Evolutionary conservation across 2,329 filamentous ascomycete genomes (phyloP).

Genomic region (Botrytis medusae): DNA sequence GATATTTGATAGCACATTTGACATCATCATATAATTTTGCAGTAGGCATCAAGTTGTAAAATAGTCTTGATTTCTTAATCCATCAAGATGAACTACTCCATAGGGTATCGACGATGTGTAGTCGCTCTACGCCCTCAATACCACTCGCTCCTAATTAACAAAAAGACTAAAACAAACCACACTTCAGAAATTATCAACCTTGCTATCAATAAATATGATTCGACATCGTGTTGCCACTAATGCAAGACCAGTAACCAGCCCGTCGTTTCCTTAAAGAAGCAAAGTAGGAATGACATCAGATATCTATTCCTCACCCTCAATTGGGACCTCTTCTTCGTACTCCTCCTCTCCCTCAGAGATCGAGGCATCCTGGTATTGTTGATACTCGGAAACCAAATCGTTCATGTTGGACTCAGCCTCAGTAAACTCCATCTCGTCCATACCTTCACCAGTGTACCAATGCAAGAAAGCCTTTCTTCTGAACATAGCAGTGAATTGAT

Average conservation of each 20-base stretch:
- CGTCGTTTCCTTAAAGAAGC: slow-evolving; percentile 25
- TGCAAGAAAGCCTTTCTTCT: slow-evolving; percentile 99
- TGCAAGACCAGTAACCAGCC: slow-evolving; percentile 24
- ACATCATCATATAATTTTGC: neutral
- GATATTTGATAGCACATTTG: neutral
- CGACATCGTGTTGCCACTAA: slow-evolving; percentile 32
- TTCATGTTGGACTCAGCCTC: slow-evolving; percentile 99
- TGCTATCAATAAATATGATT: slow-evolving; percentile 31
- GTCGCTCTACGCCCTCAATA: slow-evolving; percentile 31
- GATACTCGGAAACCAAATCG: slow-evolving; percentile 98
- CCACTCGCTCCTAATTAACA: slow-evolving; percentile 29
- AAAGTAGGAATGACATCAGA: slow-evolving; percentile 22
- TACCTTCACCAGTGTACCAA: slow-evolving; percentile 99
- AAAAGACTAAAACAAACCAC: slow-evolving; percentile 26
- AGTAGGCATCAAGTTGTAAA: neutral
- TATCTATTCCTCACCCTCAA: slow-evolving; percentile 63
- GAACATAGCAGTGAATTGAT: slow-evolving; percentile 99
- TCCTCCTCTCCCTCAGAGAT: slow-evolving; percentile 97
- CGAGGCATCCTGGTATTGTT: slow-evolving; percentile 99
- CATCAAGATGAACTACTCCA: slow-evolving; percentile 31
- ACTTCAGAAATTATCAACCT: slow-evolving; percentile 32
- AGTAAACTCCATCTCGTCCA: slow-evolving; percentile 99
- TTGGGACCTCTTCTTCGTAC: slow-evolving; percentile 74
- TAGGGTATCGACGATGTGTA: slow-evolving; percentile 34
- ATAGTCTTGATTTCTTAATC: slow-evolving; percentile 35